Evolutionary conservation across 345 rosid species (phyloP), one percentile per base, ranked within the genome.

Genomic region (Rhizophora apiculata): DNA sequence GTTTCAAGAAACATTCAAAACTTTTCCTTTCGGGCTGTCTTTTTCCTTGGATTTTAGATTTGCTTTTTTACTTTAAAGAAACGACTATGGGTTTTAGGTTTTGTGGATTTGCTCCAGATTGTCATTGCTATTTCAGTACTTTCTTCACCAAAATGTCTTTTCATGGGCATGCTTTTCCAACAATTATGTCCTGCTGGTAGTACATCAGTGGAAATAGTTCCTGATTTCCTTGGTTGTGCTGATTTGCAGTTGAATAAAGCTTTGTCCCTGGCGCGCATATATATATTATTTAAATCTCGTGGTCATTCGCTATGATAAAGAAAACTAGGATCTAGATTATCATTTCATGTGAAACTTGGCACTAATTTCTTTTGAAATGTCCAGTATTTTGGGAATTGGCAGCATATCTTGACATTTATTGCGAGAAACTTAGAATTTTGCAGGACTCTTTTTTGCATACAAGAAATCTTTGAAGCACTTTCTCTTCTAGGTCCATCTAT

Each of bases 401-500:
- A 34, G 10, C 37, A 34, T 34, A 7, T 7, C 37, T 7, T 34
- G 37, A 34, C 8, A 7, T 34, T 34, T 34, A 34, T 34, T 34
- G 8, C 8, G 37, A 34, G 37, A 34, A 34, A 34, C 37, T 34
- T 34, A 7, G 37, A 34, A 34, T 34, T 34, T 34, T 34, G 37
- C 37, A 8, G 10, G 37, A 34, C 37, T 34, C 36, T 34, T 34
- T 34, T 34, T 36, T 9, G 36, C 54, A 6, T 56, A 21, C 67
- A 24, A 6, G 31, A 2, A 5, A 29, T 62, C 16, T 62, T 54
- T 10, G 31, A 52, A 31, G 16, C 22, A 22, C 37, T 60, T 60
- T 27, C 63, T 62, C 7, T 65, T 49, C 65, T 65, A 32, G 60
- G 48, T 72, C 70, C 7, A 24, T 8, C 20, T 7, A n/a, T 20